These are phyloP conservation scores for Acanthamoeba lenticulata DNA, from an alignment of 208 protist species.

Conservation along the genomic window DNA sequence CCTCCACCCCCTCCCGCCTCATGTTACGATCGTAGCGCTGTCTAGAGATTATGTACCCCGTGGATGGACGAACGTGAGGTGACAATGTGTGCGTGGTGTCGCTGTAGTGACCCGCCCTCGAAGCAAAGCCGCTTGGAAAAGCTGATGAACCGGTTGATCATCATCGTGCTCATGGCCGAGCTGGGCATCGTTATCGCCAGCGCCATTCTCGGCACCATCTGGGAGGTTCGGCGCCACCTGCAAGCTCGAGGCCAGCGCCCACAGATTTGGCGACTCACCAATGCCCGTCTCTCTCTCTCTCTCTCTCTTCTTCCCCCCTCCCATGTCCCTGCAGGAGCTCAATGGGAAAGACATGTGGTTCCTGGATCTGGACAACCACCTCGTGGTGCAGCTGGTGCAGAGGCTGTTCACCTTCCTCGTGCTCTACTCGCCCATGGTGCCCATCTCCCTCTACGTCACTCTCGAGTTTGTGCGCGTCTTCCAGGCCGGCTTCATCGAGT, in stretches of 20 bases:
- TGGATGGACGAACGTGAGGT: too few relatives aligned
- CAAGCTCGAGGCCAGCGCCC: too few relatives aligned
- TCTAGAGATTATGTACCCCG: too few relatives aligned
- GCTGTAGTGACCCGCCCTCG: conserved; percentile 74
- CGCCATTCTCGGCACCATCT: conserved; percentile 71
- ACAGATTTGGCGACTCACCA: not conserved
- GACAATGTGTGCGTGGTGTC: too few relatives aligned
- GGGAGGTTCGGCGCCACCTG: not conserved
- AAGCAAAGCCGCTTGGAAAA: conserved; percentile 80
- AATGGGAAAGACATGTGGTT: conserved; percentile 28
- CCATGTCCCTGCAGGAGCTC: conserved; percentile 35
- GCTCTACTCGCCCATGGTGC: conserved; percentile 39
- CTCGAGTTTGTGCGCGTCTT: conserved; percentile 59
- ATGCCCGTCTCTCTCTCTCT: not conserved
- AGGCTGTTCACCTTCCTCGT: conserved; percentile 61
- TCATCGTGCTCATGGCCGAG: conserved; percentile 78
- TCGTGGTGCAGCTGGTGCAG: not conserved
- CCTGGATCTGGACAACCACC: not conserved
- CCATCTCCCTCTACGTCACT: conserved; percentile 69
- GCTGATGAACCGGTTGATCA: conserved; percentile 77
- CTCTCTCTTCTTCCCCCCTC: not conserved
- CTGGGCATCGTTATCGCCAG: conserved; percentile 70
- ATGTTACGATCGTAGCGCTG: too few relatives aligned
- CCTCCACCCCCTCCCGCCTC: not conserved
- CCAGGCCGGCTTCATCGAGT: conserved; percentile 71